Percentiles rank a stretch among this genome's conserved stretches.
Conservation (phyloP, 169 alveolate genomes). For the Plasmodium billcollinsi region DNA sequence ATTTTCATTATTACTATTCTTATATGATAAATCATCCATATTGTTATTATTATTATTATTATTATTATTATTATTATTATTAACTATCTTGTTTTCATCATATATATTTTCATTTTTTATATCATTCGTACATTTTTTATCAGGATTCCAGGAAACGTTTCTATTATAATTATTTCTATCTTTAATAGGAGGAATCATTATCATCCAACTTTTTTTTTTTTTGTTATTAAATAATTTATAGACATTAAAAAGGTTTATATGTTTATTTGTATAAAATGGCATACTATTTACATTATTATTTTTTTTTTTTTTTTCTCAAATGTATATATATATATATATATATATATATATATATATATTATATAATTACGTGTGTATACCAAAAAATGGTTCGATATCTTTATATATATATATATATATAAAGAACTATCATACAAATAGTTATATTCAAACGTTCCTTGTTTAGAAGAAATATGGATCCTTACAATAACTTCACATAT, state of each 20-base stretch:
- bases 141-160: not conserved
- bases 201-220: not conserved
- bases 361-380: no score
- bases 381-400: no score
- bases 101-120: not conserved
- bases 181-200: conserved; percentile 3
- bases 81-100: not conserved
- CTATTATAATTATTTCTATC: not conserved
- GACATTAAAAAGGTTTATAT: conserved; percentile 7
- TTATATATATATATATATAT: no score
- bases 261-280: conserved; percentile 29
- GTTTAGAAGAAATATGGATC: no score
- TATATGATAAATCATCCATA: not conserved
- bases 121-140: not conserved
- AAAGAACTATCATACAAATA: no score
- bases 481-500: no score
- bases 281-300: conserved; percentile 15
- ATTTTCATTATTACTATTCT: not conserved
- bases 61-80: not conserved
- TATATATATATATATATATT: no score
- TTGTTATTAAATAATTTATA: conserved; percentile 7
- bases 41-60: not conserved
- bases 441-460: no score
- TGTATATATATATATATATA: no score
- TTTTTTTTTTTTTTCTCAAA: not conserved